phyloP scores from a whole-genome alignment of 2,329 filamentous ascomycete genomes.

The Pseudogymnoascus sp. region DNA sequence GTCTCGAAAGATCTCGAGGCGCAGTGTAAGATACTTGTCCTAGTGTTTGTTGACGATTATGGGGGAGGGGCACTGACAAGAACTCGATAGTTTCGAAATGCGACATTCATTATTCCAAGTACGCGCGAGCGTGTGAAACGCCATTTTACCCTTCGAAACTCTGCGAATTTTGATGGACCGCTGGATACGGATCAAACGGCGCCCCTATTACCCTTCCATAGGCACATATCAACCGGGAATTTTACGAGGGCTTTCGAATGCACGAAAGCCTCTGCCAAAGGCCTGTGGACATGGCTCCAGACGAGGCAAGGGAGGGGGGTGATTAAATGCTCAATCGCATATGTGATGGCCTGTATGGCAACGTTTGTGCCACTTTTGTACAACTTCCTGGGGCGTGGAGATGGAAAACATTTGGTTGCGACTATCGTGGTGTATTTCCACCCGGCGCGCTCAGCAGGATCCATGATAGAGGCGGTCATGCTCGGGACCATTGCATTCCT shows the following conservation, averaged over 20 bases:
- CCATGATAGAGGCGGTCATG: slow-evolving; percentile 78
- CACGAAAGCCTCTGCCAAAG: slow-evolving; percentile 29
- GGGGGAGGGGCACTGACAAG: not conserved
- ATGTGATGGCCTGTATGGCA: slow-evolving; percentile 75
- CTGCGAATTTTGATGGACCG: slow-evolving; percentile 29
- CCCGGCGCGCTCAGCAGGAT: slow-evolving; percentile 75
- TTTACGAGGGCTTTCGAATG: slow-evolving; percentile 27
- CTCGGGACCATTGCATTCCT: slow-evolving; percentile 70
- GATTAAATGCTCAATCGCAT: slow-evolving; percentile 85
- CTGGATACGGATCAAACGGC: slow-evolving; percentile 11
- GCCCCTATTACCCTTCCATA: slow-evolving; percentile 14
- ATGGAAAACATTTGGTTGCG: slow-evolving; percentile 89
- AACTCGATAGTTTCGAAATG: slow-evolving; percentile 59
- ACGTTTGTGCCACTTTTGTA: slow-evolving; percentile 74
- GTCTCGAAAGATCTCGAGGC: slow-evolving; percentile 18
- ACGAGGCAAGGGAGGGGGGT: slow-evolving; percentile 72
- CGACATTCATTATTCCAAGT: slow-evolving; percentile 76
- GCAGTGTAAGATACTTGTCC: slow-evolving; percentile 18
- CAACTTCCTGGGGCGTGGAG: slow-evolving; percentile 67
- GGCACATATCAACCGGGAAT: slow-evolving; percentile 23
- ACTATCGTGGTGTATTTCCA: slow-evolving; percentile 95
- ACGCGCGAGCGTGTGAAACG: slow-evolving; percentile 80
- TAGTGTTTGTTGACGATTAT: slow-evolving; percentile 30
- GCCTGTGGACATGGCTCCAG: slow-evolving; percentile 50
- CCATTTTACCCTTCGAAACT: slow-evolving; percentile 64